Evolutionary conservation across 2,329 filamentous ascomycete species (phyloP), one percentile per base, ranked within the genome.

Genomic region (Aspergillus eucalypticola): DNA sequence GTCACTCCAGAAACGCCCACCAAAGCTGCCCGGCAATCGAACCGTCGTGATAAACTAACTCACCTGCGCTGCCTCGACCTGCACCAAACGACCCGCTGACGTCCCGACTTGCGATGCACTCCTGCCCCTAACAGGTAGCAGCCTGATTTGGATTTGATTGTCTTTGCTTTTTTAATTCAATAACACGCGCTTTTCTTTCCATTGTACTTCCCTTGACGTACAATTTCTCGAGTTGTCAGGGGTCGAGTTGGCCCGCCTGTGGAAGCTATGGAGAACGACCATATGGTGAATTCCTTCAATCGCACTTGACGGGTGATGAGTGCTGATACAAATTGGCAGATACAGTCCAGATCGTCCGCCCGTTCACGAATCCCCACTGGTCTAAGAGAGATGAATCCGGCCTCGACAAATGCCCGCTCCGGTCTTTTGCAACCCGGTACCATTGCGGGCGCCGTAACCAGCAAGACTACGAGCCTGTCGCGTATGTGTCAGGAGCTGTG

Each of bases 341-440:
- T 60, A 46, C 70, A 73, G 25, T 59, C 72, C 23, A 70, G 67
- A 54, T 46, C 66, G 3, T 62, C 65, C 8, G 68, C 66, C 62
- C 72, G 69, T 21, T 69, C 65, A 41, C 71, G 73, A 62, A 71
- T 75, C 27, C 75, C 74, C 8, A 69, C 63, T 10, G 70, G 73
- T 13, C 77, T 86, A 42, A 72, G 71, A 60, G 84, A 86, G 67
- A 76, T 86, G 72, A 82, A 78, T 29, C 75, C 80, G 4, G 78
- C 83, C 11, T 78, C 77, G 42, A 81, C 80, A 65, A 89, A 89
- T 66, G 82, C 84, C 41, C 72, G 72, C 55, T 76, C 75, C 1
- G 73, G 68, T 62, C 78, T 84, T 72, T 74, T 75, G 53, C 79
- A 80, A 10, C 76, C 78, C 21, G 73, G 76, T 17, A 73, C 75